Evolutionary conservation across 2,329 filamentous ascomycete genomes (phyloP), one percentile per base, ranked within the genome.

Genomic region (Beauveria bassiana): DNA sequence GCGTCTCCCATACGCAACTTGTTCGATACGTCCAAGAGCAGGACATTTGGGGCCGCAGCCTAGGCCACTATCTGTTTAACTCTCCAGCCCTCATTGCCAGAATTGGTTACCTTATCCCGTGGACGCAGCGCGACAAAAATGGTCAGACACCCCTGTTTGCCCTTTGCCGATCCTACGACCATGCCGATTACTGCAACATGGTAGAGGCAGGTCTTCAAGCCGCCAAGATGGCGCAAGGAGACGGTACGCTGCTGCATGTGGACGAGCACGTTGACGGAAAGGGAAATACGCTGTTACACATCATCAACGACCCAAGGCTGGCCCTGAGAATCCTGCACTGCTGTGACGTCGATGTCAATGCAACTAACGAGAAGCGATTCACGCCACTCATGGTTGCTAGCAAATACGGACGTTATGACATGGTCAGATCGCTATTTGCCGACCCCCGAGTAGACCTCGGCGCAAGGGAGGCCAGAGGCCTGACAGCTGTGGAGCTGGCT

Each of bases 131-230:
- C 66, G 95, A 99, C 74, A 96, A 92, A 72, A 97, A 98, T 70
- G 95, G 95, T 0, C 95, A 98, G 74, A 99, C 96, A n/a, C 96
- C 95, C 1, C 78, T 99, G 9, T 98, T 99, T 72, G 95, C 95
- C 2, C 80, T 98, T 1, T 98, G 93, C 72, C 86, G 95, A 67
- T 98, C 92, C 0, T 99, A 99, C 70, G 95, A 99, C 70, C 92
- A 99, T 72, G 82, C 86, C 1, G 82, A 93, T 67, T 99, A 99
- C 74, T 84, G 85, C 59, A 78, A 81, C 52, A 98, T 99, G 95
- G 90, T 99, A 0, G 86, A 90, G 66, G 84, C 87, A 63, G 95
- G 90, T 5, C 78, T 99, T 43, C 80, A 85, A 38, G 85, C 89
- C 50, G 92, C 95, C 2, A 87, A 86, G 59, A 74, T 78, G 61